A percentile compares a stretch with the other conserved stretches of the same genome.
Conservation (phyloP, 192 early-diverging fungal genomes). For the Backusella luteola region DNA sequence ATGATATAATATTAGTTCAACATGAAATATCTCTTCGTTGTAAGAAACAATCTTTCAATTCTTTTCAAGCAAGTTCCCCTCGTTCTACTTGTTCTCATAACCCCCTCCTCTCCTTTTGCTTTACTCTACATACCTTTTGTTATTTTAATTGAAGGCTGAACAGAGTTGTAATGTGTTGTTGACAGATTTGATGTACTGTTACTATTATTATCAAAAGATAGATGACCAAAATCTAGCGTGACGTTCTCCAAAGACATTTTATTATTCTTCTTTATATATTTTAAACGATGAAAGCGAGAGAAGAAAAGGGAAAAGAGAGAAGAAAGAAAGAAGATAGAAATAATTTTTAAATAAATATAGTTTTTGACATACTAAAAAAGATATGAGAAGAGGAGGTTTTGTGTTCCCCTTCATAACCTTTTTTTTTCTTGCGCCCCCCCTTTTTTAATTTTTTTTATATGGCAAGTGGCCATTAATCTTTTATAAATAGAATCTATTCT, state of each 20-base stretch:
- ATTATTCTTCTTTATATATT: background rate
- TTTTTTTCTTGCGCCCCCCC: background rate
- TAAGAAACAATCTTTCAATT: background rate
- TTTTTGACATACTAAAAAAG: background rate
- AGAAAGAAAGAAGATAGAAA: background rate
- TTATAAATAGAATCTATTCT: background rate
- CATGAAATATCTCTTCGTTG: background rate
- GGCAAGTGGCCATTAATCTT: background rate
- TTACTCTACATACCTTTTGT: conserved; percentile 17
- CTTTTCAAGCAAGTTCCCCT: background rate
- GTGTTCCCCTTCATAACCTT: background rate
- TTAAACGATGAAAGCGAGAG: background rate
- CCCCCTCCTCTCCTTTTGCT: background rate
- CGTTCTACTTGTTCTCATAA: background rate
- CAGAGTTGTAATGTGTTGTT: conserved; percentile 6
- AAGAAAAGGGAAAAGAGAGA: background rate
- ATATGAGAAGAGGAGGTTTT: background rate
- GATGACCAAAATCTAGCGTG: conserved; percentile 18
- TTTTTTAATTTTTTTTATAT: background rate
- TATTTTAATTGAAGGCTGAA: background rate
- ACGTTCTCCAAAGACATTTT: conserved; percentile 29
- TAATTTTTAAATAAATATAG: background rate
- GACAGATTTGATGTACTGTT: background rate
- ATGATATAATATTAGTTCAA: conserved; percentile 14
- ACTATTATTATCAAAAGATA: conserved; percentile 24